phyloP scores from a whole-genome alignment of 495 filamentous ascomycete species.

The Arthonia radiata region DNA sequence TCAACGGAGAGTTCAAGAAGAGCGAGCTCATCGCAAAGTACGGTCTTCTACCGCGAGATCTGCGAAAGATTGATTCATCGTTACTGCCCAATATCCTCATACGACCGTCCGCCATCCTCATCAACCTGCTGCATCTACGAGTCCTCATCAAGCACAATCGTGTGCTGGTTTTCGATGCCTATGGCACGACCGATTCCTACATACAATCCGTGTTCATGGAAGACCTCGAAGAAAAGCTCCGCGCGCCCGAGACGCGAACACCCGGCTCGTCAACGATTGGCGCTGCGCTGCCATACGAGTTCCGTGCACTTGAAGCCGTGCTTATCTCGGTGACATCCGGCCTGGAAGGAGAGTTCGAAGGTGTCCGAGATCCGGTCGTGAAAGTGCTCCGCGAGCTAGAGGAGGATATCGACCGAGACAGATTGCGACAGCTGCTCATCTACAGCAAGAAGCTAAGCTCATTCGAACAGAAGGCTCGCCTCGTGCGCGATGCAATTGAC shows the following conservation, averaged over 20 bases:
- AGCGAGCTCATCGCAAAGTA: conserved; percentile 94
- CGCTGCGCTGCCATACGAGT: conserved; percentile 43
- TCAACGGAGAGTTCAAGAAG: conserved; percentile 93
- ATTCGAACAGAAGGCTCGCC: conserved; percentile 86
- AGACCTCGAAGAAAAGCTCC: conserved; percentile 44
- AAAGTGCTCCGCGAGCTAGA: conserved; percentile 70
- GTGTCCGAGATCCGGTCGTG: conserved; percentile 75
- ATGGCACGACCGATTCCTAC: conserved; percentile 82
- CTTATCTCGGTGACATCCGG: conserved; percentile 64
- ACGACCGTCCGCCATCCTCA: conserved; percentile 76
- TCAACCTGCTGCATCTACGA: conserved; percentile 81
- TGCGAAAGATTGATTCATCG: conserved; percentile 95
- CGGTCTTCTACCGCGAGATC: conserved; percentile 79
- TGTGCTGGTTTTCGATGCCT: conserved; percentile 85
- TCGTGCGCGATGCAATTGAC: conserved; percentile 86
- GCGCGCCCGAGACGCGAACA: conserved; percentile 22
- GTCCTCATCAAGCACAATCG: conserved; percentile 86
- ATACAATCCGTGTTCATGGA: conserved; percentile 94
- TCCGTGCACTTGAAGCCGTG: conserved; percentile 58
- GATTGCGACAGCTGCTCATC: conserved; percentile 67
- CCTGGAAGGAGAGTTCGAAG: conserved; percentile 79
- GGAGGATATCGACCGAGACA: conserved; percentile 91
- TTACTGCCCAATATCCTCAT: conserved; percentile 92
- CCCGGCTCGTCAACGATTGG: conserved; percentile 34
- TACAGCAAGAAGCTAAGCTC: conserved; percentile 89